Evolutionary conservation across 495 filamentous ascomycete species (phyloP).

Genomic region (Pyronema domesticum): DNA sequence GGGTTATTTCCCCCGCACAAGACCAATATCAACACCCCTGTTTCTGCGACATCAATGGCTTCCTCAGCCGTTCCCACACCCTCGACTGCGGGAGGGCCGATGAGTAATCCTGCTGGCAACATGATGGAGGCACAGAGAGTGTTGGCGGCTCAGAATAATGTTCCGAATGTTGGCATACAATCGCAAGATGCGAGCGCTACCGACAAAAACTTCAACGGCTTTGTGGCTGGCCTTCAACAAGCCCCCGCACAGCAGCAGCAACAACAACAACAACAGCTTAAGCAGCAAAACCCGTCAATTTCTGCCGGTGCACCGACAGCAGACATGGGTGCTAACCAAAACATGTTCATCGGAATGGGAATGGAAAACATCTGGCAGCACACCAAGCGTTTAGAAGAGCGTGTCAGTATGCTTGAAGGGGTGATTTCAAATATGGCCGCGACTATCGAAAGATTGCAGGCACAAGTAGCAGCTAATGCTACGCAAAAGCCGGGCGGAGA

Average conservation of each 20-base stretch:
- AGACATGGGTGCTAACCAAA: constrained; percentile 16
- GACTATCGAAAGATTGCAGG: constrained; percentile 7
- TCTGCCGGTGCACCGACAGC: constrained; percentile 13
- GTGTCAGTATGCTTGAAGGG: constrained; percentile 7
- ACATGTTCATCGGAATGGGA: constrained; percentile 13
- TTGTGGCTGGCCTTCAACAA: background rate
- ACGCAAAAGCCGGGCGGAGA: constrained; percentile 4
- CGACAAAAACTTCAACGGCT: background rate
- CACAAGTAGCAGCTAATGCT: constrained; percentile 1
- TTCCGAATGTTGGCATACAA: background rate
- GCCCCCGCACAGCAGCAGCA: background rate
- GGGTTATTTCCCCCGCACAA: constrained; percentile 12
- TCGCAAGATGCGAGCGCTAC: background rate
- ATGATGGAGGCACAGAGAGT: constrained; percentile 16
- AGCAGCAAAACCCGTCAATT: background rate
- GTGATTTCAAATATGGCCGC: too few relatives aligned
- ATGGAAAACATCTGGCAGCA: constrained; percentile 18
- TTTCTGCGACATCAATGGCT: background rate
- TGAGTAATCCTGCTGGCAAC: constrained; percentile 5
- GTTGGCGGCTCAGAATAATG: constrained; percentile 14
- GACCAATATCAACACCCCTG: background rate
- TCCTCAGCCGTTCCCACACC: background rate
- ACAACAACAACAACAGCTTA: background rate
- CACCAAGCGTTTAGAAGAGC: constrained; percentile 14
- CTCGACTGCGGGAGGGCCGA: constrained; percentile 8